A percentile compares a stretch with the other conserved stretches of the same genome.
phyloP scores from a whole-genome alignment of 2,329 filamentous ascomycete genomes.

The Paraphoma chrysanthemicola region DNA sequence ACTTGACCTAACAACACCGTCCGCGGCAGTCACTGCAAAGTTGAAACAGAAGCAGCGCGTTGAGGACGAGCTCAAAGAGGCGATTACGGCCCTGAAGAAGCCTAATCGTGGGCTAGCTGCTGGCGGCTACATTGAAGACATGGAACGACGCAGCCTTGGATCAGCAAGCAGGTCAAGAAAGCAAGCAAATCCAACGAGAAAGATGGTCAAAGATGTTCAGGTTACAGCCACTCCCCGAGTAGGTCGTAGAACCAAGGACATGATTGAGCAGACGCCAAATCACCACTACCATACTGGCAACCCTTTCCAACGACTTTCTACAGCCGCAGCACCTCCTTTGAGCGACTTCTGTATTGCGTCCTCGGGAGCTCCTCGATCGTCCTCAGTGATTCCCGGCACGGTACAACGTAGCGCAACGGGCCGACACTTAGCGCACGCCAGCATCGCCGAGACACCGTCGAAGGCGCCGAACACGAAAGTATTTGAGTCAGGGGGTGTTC shows the following conservation, averaged over 20 bases:
- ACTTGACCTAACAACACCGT: slow-evolving; percentile 62
- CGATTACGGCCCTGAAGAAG: slow-evolving; percentile 75
- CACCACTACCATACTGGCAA: slow-evolving; percentile 27
- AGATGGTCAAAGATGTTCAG: slow-evolving; percentile 43
- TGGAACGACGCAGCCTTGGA: slow-evolving; percentile 62
- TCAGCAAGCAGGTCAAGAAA: slow-evolving; percentile 36
- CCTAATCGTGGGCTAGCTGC: slow-evolving; percentile 76
- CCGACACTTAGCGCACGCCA: slow-evolving; percentile 34
- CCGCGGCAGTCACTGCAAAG: slow-evolving; percentile 62
- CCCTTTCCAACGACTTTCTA: slow-evolving; percentile 26
- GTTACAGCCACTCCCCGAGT: slow-evolving; percentile 54
- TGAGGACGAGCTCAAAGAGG: slow-evolving; percentile 74
- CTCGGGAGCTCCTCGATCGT: slow-evolving; percentile 43
- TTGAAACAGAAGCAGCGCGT: slow-evolving; percentile 70
- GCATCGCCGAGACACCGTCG: slow-evolving; percentile 53
- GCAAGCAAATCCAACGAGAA: slow-evolving; percentile 34
- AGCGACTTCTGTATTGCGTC: slow-evolving; percentile 50
- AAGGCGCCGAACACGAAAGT: slow-evolving; percentile 43
- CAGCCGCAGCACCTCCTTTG: slow-evolving; percentile 24
- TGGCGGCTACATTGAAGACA: slow-evolving; percentile 70
- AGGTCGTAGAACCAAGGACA: slow-evolving; percentile 39
- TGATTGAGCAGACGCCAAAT: slow-evolving; percentile 39
- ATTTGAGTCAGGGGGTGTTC: slow-evolving; percentile 31
- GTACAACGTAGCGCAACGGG: slow-evolving; percentile 36
- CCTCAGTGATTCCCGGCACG: slow-evolving; percentile 34